Evolutionary conservation across 768 basidiomycete species (phyloP).

Genomic region (Candolleomyces aberdarensis): DNA sequence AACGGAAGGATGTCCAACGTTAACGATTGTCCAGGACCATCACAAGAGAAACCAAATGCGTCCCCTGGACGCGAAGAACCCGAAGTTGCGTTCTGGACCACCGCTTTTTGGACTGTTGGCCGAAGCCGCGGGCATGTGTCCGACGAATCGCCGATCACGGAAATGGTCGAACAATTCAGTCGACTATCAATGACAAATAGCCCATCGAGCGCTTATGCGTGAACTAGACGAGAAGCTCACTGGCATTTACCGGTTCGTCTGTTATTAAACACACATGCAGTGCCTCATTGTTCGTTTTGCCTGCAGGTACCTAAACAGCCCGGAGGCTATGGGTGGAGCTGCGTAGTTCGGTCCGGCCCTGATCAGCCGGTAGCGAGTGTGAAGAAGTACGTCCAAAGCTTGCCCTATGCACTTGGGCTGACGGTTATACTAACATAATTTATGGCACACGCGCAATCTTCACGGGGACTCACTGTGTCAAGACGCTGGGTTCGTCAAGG

Average conservation of each 20-base stretch:
- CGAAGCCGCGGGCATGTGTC: no score
- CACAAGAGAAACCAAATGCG: no score
- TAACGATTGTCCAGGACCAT: no score
- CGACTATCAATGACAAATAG: no score
- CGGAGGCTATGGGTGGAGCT: constrained; percentile 93
- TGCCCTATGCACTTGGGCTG: constrained; percentile 2
- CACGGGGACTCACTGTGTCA: constrained; percentile 93
- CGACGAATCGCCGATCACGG: no score
- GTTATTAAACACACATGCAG: not conserved
- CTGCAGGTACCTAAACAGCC: constrained; percentile 84
- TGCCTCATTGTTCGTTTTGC: not conserved
- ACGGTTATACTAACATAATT: not conserved
- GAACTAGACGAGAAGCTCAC: constrained; percentile 62
- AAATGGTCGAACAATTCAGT: no score
- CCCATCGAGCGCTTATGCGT: not conserved
- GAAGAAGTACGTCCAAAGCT: constrained; percentile 69
- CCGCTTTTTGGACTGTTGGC: no score
- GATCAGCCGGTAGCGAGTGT: constrained; percentile 87
- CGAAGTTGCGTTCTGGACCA: no score
- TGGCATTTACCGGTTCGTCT: constrained; percentile 83
- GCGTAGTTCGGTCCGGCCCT: constrained; percentile 92
- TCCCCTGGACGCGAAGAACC: no score
- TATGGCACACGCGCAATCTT: constrained; percentile 90
- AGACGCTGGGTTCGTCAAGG: constrained; percentile 96
- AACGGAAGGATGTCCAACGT: no score